phyloP scores from a whole-genome alignment of 768 basidiomycete species.

The Tulasnella sp. region DNA sequence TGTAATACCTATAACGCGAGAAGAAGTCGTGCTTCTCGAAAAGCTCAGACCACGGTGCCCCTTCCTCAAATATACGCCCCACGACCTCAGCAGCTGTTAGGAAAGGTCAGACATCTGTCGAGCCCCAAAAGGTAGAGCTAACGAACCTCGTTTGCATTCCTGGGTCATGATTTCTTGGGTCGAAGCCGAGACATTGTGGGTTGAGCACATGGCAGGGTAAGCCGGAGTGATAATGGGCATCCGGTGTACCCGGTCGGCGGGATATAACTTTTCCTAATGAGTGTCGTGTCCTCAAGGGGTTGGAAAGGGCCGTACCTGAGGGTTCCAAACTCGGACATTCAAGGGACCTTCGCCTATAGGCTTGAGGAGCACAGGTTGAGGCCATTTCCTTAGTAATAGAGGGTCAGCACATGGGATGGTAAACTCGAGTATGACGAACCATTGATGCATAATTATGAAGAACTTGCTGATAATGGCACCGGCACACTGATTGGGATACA shows the following conservation, averaged over 20 bases:
- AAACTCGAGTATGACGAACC: constrained; percentile 38
- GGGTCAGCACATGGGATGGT: not conserved
- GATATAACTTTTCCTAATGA: constrained; percentile 69
- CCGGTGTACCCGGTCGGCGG: constrained; percentile 82
- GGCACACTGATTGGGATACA: constrained; percentile 90
- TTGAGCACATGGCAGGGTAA: constrained; percentile 98
- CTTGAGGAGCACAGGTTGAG: constrained; percentile 92
- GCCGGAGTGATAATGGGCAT: constrained; percentile 99
- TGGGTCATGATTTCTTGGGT: constrained; percentile 94
- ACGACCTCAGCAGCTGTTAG: constrained; percentile 79
- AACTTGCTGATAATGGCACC: constrained; percentile 95
- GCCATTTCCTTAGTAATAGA: constrained; percentile 70
- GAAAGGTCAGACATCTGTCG: not conserved
- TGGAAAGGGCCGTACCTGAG: constrained; percentile 45
- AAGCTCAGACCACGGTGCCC: constrained; percentile 81
- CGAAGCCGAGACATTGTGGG: constrained; percentile 92
- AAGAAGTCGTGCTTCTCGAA: constrained; percentile 96
- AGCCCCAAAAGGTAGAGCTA: not conserved
- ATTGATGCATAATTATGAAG: constrained; percentile 97
- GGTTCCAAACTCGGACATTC: constrained; percentile 96
- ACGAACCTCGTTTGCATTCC: constrained; percentile 83
- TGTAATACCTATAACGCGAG: constrained; percentile 89
- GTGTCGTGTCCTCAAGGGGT: not conserved
- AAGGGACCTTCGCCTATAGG: constrained; percentile 92
- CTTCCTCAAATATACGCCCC: constrained; percentile 77